phyloP scores from a whole-genome alignment of 2,329 filamentous ascomycete genomes.

The Fusarium solani-melongenae region DNA sequence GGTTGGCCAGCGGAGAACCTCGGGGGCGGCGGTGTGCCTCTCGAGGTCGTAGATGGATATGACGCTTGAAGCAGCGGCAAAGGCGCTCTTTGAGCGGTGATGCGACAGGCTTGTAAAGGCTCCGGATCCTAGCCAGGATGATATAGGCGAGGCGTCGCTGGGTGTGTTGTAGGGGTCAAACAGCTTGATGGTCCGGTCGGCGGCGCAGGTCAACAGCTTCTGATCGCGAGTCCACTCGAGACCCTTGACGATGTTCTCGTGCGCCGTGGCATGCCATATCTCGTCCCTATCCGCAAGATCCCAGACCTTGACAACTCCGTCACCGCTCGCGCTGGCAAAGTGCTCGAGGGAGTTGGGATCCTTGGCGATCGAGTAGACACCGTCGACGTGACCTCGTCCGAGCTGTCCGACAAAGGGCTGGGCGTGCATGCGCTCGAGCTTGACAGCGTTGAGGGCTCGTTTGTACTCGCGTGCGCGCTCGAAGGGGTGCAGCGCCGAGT shows the following conservation, averaged over 20 bases:
- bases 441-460: slow-evolving; percentile 78
- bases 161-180: slow-evolving; percentile 87
- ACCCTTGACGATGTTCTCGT: slow-evolving; percentile 94
- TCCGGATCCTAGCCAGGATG: slow-evolving; percentile 85
- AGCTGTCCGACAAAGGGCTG: slow-evolving; percentile 83
- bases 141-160: slow-evolving; percentile 75
- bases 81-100: slow-evolving; percentile 81
- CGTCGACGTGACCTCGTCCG: slow-evolving; percentile 91
- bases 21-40: slow-evolving; percentile 81
- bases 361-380: slow-evolving; percentile 81
- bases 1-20: slow-evolving; percentile 88
- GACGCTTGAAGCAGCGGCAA: slow-evolving; percentile 80
- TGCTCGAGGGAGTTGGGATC: slow-evolving; percentile 79
- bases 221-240: slow-evolving; percentile 89
- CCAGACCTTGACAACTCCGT: slow-evolving; percentile 96
- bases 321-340: slow-evolving; percentile 86
- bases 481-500: slow-evolving; percentile 89
- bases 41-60: slow-evolving; percentile 92
- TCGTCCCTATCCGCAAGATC: slow-evolving; percentile 78
- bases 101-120: slow-evolving; percentile 88
- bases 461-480: slow-evolving; percentile 83
- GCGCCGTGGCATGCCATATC: slow-evolving; percentile 82
- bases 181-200: slow-evolving; percentile 87
- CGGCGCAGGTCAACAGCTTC: slow-evolving; percentile 87
- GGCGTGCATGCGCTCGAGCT: slow-evolving; percentile 91